Evolutionary conservation across 1,284 basidiomycete species (phyloP), one percentile per base, ranked within the genome.

Genomic region (Cystobasidiaceae sp.): DNA sequence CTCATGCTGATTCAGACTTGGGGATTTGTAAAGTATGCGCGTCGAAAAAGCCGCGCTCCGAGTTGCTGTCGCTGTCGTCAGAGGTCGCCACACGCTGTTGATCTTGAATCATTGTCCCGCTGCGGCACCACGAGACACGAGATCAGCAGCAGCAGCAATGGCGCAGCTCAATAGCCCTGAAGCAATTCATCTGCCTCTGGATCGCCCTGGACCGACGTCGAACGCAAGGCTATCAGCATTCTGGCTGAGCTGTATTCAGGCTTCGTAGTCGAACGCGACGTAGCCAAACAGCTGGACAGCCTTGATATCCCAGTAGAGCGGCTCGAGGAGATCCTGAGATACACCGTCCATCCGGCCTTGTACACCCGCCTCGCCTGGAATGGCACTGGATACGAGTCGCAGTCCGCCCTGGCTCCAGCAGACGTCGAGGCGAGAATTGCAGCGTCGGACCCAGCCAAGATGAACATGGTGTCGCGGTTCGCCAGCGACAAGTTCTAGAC

Each of bases 211-310:
- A 43, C 54, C 21, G 39, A 46, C 44, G 48, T 50, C 15, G 58
- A 61, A 48, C 33, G 19, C 21, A 49, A 51, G 34, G 58, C 58
- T 11, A 30, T 61, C 23, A 34, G 25, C 17, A 39, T 46, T 27
- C 32, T 61, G 27, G 45, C 58, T 25, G 46, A 61, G 58, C 48
- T 61, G 28, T 61, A 61, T 33, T 61, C 58, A 19, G 58, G 58
- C 21, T 61, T 50, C 58, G 33, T 50, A 17, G 44, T 50, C 23
- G 46, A 49, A 25, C 27, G 33, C 6, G 48, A 50, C 21, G 58
- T 61, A 19, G 58, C 58, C 23, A 48, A 46, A n/a, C 37, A 59
- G 43, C 57, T 59, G 19, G 43, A 41, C n/a, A 25, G 21, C 9
- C 57, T 59, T 8, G 28, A n/a, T 21, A 49, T 44, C 9, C 46